Evolutionary conservation across 1,139 yeast genomes (phyloP), one percentile per base, ranked within the genome.

Genomic region (Geotrichum carabidarum): DNA sequence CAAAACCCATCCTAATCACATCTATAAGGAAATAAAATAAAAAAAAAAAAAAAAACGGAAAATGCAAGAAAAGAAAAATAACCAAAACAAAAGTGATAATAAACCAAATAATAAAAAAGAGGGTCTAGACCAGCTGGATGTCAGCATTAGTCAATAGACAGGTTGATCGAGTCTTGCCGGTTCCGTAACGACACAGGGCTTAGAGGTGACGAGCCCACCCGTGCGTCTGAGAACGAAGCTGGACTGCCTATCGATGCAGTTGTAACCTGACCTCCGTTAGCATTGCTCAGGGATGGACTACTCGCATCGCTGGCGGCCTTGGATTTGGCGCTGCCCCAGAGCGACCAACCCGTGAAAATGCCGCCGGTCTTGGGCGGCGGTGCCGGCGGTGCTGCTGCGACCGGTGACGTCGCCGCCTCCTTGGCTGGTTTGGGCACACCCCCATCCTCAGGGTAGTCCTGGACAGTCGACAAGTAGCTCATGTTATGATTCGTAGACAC

Each of bases 261-360:
- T 22, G 27, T 5, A 22, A 5, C 27, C n/a, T n/a, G n/a, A 22
- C 4, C 27, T 3, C 4, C 5, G 27, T 37, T 27, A 4, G 8
- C 2, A 32, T 9, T 9, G 11, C 7, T 9, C n/a, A 31, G 2
- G 9, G 31, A 15, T 12, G 14, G 11, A 40, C 14, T 12, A 2
- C 8, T 42, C 3, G 12, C 17, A n/a, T n/a, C 5, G 30, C 8
- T 11, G 37, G 37, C n/a, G 18, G 27, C 11, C 30, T 27, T n/a
- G 32, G 46, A 14, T 46, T 44, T 36, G 38, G 32, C 35, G 35
- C 42, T 41, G 8, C 57, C 55, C 57, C 57, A 55, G 11, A 55
- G 38, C 12, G 57, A 55, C 57, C 57, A 55, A 11, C 53, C 53
- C 4, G 38, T 41, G 14, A 55, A 48, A 11, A 55, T 44, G 1